Evolutionary conservation across 2,329 filamentous ascomycete genomes (phyloP), one percentile per base, ranked within the genome.

Genomic region (Stagonosporopsis tanaceti): DNA sequence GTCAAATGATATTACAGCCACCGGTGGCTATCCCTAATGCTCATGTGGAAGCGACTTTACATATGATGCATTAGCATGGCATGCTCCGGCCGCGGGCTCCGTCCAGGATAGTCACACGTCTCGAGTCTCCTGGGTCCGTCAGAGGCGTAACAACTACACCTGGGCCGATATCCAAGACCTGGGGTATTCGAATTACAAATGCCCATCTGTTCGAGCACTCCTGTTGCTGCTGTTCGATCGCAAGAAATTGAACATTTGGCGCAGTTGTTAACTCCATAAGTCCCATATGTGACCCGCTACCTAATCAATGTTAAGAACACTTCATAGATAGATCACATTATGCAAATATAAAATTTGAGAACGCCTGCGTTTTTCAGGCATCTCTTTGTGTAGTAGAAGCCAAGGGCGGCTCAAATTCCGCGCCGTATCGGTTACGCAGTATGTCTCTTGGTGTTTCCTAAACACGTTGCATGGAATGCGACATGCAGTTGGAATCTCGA

Each of bases 51-150:
- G 37, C n/a, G 8, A 39, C 37, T 39, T 39, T 39, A 12, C 47
- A 57, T 24, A 6, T 9, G 28, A 24, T 47, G 42, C 47, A 38
- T 47, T 12, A 14, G 24, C 9, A 17, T 28, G 11, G n/a, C 14
- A 22, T 14, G 5, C 2, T 46, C 35, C 27, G 46, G 40, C 46
- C 46, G 53, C 40, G 53, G 46, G 34, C 15, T 22, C 53, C 46
- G 53, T 15, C 25, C 25, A 6, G 25, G 25, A 27, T 27, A 7
- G 7, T 27, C 20, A 9, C 25, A n/a, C 17, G 35, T 2, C 17
- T 20, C 17, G 7, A 27, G 5, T 27, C 25, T 20, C 20, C 20
- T 20, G 20, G 20, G 20, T 20, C 20, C 20, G 20, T 20, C 20
- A 20, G 20, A 20, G 20, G 20, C 20, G 20, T 20, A 20, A 20